phyloP scores from a whole-genome alignment of 129 eudicot genomes.

The Escallonia herrerae region DNA sequence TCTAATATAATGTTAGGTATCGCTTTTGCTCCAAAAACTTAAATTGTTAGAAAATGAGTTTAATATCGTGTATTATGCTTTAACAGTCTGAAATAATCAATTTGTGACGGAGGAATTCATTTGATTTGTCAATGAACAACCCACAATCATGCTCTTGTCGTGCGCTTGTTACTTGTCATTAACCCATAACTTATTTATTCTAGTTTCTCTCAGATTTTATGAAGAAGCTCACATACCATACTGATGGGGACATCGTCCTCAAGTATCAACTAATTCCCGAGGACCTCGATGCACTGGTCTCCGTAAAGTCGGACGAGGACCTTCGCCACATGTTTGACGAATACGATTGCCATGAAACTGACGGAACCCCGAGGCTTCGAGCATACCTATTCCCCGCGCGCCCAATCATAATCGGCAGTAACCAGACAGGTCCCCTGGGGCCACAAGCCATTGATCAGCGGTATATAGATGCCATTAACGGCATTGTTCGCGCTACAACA shows the following conservation, averaged over 20 bases:
- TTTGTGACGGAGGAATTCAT: no score
- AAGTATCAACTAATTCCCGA: constrained; percentile 64
- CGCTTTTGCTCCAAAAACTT: no score
- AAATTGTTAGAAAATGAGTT: no score
- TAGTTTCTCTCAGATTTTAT: constrained; percentile 41
- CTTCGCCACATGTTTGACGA: constrained; percentile 70
- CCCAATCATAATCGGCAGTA: constrained; percentile 27
- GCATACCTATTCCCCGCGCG: constrained; percentile 63
- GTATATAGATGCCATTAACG: constrained; percentile 63
- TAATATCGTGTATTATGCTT: no score
- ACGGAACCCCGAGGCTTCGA: constrained; percentile 49
- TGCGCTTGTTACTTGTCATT: no score
- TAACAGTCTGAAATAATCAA: no score
- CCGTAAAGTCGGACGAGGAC: constrained; percentile 80
- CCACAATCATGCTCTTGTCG: no score
- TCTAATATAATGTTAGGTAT: no score
- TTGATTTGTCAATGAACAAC: no score
- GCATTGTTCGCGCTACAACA: constrained; percentile 32
- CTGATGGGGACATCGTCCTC: constrained; percentile 62
- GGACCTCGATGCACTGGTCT: constrained; percentile 65
- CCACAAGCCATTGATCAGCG: constrained; percentile 50
- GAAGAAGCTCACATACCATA: constrained; percentile 52
- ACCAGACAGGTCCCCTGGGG: constrained; percentile 22
- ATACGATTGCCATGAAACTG: constrained; percentile 39
- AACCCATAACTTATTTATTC: no score